Base-by-base conservation (phyloP, 2,329 filamentous ascomycete species). In the Alternaria burnsii region DNA sequence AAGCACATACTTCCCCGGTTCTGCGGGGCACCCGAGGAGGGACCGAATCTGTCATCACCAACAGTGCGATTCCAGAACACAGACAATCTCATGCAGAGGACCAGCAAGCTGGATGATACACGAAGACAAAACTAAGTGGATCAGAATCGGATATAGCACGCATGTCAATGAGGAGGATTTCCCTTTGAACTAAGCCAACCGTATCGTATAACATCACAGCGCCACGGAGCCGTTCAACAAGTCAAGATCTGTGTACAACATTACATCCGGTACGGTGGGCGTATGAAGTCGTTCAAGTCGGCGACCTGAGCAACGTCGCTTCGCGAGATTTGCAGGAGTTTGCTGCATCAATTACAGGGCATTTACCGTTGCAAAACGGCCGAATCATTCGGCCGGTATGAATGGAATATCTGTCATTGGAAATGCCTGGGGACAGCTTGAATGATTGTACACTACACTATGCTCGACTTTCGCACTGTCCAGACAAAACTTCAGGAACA, bases 231-330 rank as follows among this genome's bases (percentile, higher is more conserved):
- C 30, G 36, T 42, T 55, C 34, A 34, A 22, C 36, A 48, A 59
- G 55, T 64, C 63, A 66, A 63, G 58, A 62, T 64, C 55, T 62
- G 16, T 56, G 61, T 64, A 51, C 20, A 40, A 60, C 53, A 8
- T 43, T 47, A 41, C 46, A n/a, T 41, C 22, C 32, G 16, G 28
- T 36, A 47, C 42, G 48, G 11, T 14, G 44, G 34, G 22, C 42
- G 20, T 51, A 22, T 30, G 32, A 28, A n/a, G 59, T 55, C 10
- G 28, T 41, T 52, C 63, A 59, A 12, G 48, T 55, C 57, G 54
- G 51, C 63, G 54, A 64, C 55, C 34, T 57, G 38, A 32, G 41
- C 47, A 26, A 55, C 46, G 18, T 56, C 38, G 60, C 48, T 54
- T 52, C 11, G 42, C 22, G 12, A 26, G 20, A 55, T 28, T 28